Base-by-base conservation (phyloP, 331 rosid species). In the Cydonia oblonga region DNA sequence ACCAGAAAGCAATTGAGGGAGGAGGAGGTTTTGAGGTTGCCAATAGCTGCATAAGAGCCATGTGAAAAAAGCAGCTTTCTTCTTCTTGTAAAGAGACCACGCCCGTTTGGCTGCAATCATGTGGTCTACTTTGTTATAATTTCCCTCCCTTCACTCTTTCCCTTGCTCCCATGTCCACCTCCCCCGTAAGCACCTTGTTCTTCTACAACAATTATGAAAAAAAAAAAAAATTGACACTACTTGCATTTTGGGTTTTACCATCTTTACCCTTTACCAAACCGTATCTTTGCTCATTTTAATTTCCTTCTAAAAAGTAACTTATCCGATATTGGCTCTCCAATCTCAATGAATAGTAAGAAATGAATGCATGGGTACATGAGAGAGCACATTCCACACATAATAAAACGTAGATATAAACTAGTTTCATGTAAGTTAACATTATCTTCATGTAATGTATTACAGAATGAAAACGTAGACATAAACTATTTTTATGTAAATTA, bases 101-200 rank as follows among this genome's bases (percentile, higher is more conserved):
- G 92, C 98, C 87, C 93, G 82, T 89, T 89, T 87, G 96, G 85
- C 79, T 87, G 89, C 86, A 93, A 93, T 93, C 91, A 93, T 93
- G 87, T n/a, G 93, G 91, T 93, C 92, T 93, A 84, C 79, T 84
- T 73, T 75, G 83, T 80, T 87, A 88, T 90, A 80, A 88, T 88
- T 86, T 69, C 64, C 85, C 84, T n/a, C 79, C 53, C 19, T 40
- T 77, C 81, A 70, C 79, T 74, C n/a, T 72, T 84, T 60, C 79
- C 63, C 24, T 76, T 69, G 16, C 57, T n/a, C 68, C 70, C 5
- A 13, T 49, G 9, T 32, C 7, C 26, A 2, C 68, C 44, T 30
- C 83, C 74, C 83, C 79, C 84, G 74, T 63, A 64, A 69, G 70
- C 73, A 49, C 85, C 81, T 75, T 44, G 72, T 78, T 76, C 71